phyloP scores from a whole-genome alignment of 345 rosid genomes.

The Odontarrhena argentea region DNA sequence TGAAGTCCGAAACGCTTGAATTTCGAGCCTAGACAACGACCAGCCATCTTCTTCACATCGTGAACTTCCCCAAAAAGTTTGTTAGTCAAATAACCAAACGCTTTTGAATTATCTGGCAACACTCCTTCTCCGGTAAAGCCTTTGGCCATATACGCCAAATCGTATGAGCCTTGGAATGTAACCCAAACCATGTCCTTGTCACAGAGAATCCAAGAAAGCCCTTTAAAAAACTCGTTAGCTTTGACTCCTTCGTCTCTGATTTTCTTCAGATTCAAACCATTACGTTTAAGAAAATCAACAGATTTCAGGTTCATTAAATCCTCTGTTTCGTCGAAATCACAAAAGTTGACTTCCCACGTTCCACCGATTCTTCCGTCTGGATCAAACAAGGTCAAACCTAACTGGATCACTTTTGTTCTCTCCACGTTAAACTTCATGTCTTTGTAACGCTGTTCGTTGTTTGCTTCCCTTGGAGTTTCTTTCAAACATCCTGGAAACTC shows the following conservation, averaged over 20 bases:
- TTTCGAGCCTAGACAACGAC: not conserved
- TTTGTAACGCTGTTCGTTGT: not conserved
- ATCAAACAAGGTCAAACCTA: constrained; percentile 1
- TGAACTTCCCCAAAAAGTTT: not conserved
- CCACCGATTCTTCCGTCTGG: not conserved
- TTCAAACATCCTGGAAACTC: constrained; percentile 25
- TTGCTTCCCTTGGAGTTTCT: not conserved
- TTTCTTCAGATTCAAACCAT: constrained; percentile 9
- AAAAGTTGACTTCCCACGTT: constrained; percentile 29
- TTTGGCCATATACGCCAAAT: constrained; percentile 7
- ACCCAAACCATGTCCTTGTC: constrained; percentile 10
- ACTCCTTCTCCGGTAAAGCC: not conserved
- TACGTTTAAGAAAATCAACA: constrained; percentile 7
- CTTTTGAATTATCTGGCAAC: not conserved
- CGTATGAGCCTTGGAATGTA: constrained; percentile 19
- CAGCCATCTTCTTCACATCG: constrained; percentile 20
- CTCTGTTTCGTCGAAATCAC: not conserved
- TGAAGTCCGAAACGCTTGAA: constrained; percentile 20
- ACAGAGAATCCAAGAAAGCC: not conserved
- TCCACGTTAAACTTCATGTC: constrained; percentile 16
- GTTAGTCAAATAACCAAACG: not conserved
- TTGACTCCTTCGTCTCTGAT: constrained; percentile 13
- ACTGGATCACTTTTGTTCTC: constrained; percentile 23
- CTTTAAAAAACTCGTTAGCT: not conserved
- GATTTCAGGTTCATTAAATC: constrained; percentile 4